Conservation (phyloP, 495 filamentous ascomycete species). For the Lepraria neglecta region DNA sequence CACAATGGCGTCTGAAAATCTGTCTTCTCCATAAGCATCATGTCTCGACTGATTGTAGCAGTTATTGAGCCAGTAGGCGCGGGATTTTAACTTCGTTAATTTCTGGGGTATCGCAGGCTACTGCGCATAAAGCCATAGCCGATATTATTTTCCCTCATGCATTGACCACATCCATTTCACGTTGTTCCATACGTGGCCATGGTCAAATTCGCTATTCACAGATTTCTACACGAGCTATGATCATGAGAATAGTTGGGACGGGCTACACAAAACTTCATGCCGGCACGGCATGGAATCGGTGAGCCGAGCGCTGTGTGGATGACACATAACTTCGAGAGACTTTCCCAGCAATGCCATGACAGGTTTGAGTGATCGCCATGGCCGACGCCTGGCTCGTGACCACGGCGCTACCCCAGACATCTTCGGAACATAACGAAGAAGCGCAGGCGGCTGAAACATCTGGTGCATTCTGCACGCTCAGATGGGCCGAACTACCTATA, state of each 20-base stretch:
- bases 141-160: conserved; percentile 10
- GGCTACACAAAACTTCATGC: not conserved
- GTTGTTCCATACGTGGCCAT: not conserved
- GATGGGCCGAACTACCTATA: not conserved
- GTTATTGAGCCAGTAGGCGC: conserved; percentile 4
- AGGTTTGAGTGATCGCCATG: conserved; percentile 8
- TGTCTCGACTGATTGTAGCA: not conserved
- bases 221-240: not conserved
- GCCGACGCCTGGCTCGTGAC: not conserved
- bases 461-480: conserved; percentile 25
- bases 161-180: conserved; percentile 13
- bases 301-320: not conserved
- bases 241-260: not conserved
- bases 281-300: not conserved
- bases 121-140: conserved; percentile 12
- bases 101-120: conserved; percentile 5
- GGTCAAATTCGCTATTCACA: not conserved
- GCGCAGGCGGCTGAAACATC: conserved; percentile 18
- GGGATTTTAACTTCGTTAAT: conserved; percentile 8
- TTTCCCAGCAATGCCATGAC: conserved; percentile 4
- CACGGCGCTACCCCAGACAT: conserved; percentile 13
- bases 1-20: conserved; percentile 12
- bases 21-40: not conserved
- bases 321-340: not conserved
- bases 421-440: conserved; percentile 15